These are phyloP conservation scores for Ilyonectria mors-panacis DNA, from an alignment of 2,329 filamentous ascomycete species.

Conservation along the genomic window DNA sequence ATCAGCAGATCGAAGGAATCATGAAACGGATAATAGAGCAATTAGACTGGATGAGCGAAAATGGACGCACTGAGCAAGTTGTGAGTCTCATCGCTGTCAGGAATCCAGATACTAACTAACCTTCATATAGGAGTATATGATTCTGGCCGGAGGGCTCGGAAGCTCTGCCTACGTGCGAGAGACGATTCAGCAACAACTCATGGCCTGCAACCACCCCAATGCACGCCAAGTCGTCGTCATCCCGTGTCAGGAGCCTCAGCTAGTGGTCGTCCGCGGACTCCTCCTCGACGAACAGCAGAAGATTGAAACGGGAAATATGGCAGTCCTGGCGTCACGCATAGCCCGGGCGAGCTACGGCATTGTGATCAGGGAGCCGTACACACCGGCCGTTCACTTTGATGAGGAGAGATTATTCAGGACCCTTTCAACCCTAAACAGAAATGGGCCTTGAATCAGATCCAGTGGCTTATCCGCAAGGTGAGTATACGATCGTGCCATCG, in stretches of 20 bases:
- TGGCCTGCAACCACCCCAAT: constrained; percentile 51
- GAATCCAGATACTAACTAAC: background rate
- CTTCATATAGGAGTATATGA: constrained; percentile 55
- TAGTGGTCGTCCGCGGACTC: constrained; percentile 68
- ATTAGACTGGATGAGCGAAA: constrained; percentile 56
- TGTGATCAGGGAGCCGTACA: constrained; percentile 38
- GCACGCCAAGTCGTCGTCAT: constrained; percentile 54
- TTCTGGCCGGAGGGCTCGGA: constrained; percentile 62
- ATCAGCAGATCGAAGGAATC: constrained; percentile 50
- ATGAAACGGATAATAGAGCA: constrained; percentile 57
- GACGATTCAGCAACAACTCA: constrained; percentile 56
- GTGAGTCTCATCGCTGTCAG: constrained; percentile 41
- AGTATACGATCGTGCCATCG: constrained; percentile 57
- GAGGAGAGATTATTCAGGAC: constrained; percentile 39
- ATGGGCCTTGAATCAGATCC: constrained; percentile 43
- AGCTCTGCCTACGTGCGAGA: constrained; percentile 63
- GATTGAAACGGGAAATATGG: constrained; percentile 55
- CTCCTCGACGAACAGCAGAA: constrained; percentile 66
- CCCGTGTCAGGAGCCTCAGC: constrained; percentile 65
- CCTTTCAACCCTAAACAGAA: constrained; percentile 33
- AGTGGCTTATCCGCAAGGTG: constrained; percentile 48
- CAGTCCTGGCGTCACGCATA: constrained; percentile 59
- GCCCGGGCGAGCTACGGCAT: constrained; percentile 45
- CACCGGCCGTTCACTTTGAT: constrained; percentile 37
- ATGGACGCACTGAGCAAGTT: constrained; percentile 52